A percentile compares a stretch with the other conserved stretches of the same genome.
Evolutionary conservation across 1,284 basidiomycete species (phyloP).

Genomic region (Heliocybe sulcata): DNA sequence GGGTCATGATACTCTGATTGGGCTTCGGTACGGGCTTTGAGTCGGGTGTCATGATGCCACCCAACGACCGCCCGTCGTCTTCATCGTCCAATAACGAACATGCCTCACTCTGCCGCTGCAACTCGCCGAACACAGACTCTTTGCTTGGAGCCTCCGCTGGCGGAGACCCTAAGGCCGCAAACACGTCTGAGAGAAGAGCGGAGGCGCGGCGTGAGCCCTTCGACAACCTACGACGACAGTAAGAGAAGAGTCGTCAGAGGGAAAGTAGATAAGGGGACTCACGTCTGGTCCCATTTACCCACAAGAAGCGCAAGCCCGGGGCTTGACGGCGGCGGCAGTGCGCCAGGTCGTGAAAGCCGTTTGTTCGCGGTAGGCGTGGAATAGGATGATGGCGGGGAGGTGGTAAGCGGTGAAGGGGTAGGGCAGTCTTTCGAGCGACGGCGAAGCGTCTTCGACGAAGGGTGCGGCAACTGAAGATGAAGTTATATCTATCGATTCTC

Average conservation of each 20-base stretch:
- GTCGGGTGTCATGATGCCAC: conserved; percentile 24
- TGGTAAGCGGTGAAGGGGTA: conserved; percentile 5
- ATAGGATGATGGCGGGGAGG: neutral
- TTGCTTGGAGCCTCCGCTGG: conserved; percentile 13
- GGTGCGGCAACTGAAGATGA: conserved; percentile 23
- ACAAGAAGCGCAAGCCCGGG: conserved; percentile 28
- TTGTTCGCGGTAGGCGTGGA: neutral
- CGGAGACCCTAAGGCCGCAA: conserved; percentile 37
- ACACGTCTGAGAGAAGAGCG: conserved; percentile 54
- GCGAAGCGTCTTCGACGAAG: conserved; percentile 20
- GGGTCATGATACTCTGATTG: conserved; percentile 4
- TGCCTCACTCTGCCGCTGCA: neutral
- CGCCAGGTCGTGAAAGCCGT: neutral
- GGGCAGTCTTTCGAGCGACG: conserved; percentile 22
- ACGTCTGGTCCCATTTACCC: conserved; percentile 47
- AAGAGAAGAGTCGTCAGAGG: conserved; percentile 3
- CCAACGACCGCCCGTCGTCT: conserved; percentile 16
- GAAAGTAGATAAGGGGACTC: conserved; percentile 23
- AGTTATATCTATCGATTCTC: neutral
- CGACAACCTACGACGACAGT: conserved; percentile 36
- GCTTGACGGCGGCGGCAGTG: conserved; percentile 23
- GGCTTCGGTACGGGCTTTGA: conserved; percentile 9
- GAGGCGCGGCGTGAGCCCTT: conserved; percentile 64
- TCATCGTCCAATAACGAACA: conserved; percentile 35
- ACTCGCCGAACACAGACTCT: too few species aligned